Evolutionary conservation across 1,139 yeast species (phyloP).

Genomic region (Candida sanyaensis): DNA sequence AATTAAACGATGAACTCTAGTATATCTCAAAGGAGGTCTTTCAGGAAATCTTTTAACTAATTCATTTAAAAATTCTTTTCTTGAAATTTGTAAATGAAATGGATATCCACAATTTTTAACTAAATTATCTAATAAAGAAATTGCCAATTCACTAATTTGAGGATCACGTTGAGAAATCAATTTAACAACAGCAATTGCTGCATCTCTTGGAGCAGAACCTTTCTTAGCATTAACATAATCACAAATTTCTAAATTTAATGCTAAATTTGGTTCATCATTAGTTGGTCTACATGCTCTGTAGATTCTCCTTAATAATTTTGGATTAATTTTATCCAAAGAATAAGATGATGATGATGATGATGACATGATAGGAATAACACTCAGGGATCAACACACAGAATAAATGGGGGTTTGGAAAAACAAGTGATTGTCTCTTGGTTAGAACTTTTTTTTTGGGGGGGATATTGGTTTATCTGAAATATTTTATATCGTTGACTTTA

Average conservation of each 20-base stretch:
- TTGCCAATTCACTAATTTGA: conserved; percentile 67
- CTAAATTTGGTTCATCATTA: conserved; percentile 83
- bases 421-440: too few relatives aligned
- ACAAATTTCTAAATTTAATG: conserved; percentile 87
- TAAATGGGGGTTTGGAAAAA: too few relatives aligned
- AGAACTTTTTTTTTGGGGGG: too few relatives aligned
- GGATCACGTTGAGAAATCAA: conserved; percentile 82
- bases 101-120: conserved; percentile 99
- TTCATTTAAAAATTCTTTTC: conserved; percentile 93
- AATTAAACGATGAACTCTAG: conserved; percentile 80
- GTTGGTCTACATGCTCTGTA: conserved; percentile 90
- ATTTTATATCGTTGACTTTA: too few relatives aligned
- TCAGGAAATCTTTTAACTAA: conserved; percentile 93
- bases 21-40: conserved; percentile 84
- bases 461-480: too few relatives aligned
- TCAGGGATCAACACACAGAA: too few relatives aligned
- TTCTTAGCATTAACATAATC: conserved; percentile 92
- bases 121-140: conserved; percentile 72
- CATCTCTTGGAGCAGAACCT: conserved; percentile 89
- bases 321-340: conserved; percentile 53
- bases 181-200: conserved; percentile 86
- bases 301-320: conserved; percentile 63
- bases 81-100: conserved; percentile 88
- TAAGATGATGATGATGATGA: too few relatives aligned
- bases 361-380: too few relatives aligned